phyloP scores from a whole-genome alignment of 1,284 basidiomycete genomes.

The Tremellales sp. region DNA sequence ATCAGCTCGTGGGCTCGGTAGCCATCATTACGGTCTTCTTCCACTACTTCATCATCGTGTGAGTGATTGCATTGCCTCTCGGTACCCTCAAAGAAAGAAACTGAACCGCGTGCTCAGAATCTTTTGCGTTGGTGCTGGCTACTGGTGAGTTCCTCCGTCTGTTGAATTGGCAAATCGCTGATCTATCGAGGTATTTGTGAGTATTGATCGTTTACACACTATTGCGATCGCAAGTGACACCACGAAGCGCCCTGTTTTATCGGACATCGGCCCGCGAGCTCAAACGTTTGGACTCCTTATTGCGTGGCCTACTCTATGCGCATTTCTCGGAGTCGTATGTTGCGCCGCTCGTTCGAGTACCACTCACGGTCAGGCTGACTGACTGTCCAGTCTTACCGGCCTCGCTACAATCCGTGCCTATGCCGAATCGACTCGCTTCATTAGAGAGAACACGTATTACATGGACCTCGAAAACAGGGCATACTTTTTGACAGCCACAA shows the following conservation, averaged over 20 bases:
- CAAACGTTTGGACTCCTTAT: constrained; percentile 56
- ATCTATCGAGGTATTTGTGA: constrained; percentile 19
- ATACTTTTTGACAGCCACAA: constrained; percentile 50
- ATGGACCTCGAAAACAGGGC: constrained; percentile 71
- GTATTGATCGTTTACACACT: not conserved
- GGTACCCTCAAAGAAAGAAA: too few species aligned
- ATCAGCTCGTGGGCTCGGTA: constrained; percentile 55
- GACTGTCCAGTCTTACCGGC: constrained; percentile 53
- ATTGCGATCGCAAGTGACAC: not conserved
- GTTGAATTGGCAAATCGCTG: not conserved
- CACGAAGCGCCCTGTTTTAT: constrained; percentile 58
- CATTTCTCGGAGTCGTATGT: constrained; percentile 70
- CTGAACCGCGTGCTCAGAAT: too few species aligned
- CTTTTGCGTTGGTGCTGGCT: constrained; percentile 28
- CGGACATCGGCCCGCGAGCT: constrained; percentile 76
- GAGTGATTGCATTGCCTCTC: constrained; percentile 2
- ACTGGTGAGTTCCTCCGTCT: constrained; percentile 20
- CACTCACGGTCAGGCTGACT: constrained; percentile 45
- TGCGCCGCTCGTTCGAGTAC: too few species aligned
- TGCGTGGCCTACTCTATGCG: constrained; percentile 67
- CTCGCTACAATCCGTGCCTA: constrained; percentile 72
- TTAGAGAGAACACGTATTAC: constrained; percentile 63
- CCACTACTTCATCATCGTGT: constrained; percentile 60
- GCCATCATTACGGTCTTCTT: constrained; percentile 65
- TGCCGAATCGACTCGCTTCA: constrained; percentile 60